These are phyloP conservation scores for Acanthamoeba sp. DNA, from an alignment of 208 protist genomes.

Conservation along the genomic window DNA sequence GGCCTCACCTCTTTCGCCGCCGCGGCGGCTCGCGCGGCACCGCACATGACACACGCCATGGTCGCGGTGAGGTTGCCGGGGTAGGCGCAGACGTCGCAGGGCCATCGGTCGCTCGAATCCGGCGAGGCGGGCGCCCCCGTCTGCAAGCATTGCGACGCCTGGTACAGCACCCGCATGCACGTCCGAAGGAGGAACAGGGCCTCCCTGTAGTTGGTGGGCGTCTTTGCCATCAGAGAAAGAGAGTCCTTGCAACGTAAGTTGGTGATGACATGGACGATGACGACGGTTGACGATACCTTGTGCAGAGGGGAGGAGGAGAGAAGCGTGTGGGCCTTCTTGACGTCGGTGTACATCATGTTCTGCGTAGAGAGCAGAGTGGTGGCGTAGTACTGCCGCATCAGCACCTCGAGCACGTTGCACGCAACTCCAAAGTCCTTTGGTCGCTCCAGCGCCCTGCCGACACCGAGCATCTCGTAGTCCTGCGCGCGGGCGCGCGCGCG, in stretches of 20 bases:
- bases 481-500: background rate
- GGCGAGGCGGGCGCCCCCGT: no score
- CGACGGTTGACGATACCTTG: background rate
- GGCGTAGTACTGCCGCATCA: conserved; percentile 35
- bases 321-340: background rate
- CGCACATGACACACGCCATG: background rate
- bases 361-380: conserved; percentile 3
- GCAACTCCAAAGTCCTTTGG: background rate
- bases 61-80: background rate
- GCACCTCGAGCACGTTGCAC: conserved; percentile 6
- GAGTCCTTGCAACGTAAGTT: background rate
- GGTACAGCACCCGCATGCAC: background rate
- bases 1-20: no score
- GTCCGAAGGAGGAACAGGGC: background rate
- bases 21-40: background rate
- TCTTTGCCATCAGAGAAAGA: background rate
- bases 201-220: background rate
- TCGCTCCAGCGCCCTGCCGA: background rate
- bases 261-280: background rate
- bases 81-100: background rate
- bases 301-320: background rate
- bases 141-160: no score
- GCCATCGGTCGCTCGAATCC: no score
- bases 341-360: conserved; percentile 24
- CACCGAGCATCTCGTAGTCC: background rate